phyloP scores from a whole-genome alignment of 176 grass and related monocot genomes.

The Avena atlantica region DNA sequence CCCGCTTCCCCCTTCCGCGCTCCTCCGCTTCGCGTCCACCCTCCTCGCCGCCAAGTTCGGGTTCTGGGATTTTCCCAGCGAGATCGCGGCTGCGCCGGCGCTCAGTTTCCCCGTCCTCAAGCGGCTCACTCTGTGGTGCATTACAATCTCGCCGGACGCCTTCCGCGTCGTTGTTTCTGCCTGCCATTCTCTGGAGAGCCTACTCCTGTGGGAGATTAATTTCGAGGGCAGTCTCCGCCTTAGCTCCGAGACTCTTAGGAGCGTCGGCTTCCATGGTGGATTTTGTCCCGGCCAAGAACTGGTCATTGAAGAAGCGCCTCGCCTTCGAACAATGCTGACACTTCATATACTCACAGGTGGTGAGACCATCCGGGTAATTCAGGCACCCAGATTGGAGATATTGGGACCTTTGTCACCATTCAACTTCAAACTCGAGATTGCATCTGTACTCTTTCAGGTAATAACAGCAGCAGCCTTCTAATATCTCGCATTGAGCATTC shows the following conservation, averaged over 20 bases:
- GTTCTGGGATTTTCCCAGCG: not conserved
- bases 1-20: not conserved
- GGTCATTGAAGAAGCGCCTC: not conserved
- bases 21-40: not conserved
- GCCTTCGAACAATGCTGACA: not conserved
- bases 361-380: not conserved
- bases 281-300: not conserved
- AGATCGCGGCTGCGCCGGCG: not conserved
- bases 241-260: not conserved
- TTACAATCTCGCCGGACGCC: not conserved
- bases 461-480: not conserved
- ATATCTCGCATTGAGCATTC: not conserved
- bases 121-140: not conserved
- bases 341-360: not conserved
- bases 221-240: not conserved
- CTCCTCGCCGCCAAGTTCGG: not conserved
- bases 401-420: not conserved
- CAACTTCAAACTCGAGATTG: not conserved
- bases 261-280: not conserved
- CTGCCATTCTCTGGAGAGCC: not conserved
- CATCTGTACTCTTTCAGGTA: not conserved
- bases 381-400: not conserved
- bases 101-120: not conserved
- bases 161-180: not conserved
- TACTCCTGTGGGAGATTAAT: not conserved